Evolutionary conservation across 2,329 filamentous ascomycete genomes (phyloP), one percentile per base, ranked within the genome.

Genomic region (Penicillium palitans): DNA sequence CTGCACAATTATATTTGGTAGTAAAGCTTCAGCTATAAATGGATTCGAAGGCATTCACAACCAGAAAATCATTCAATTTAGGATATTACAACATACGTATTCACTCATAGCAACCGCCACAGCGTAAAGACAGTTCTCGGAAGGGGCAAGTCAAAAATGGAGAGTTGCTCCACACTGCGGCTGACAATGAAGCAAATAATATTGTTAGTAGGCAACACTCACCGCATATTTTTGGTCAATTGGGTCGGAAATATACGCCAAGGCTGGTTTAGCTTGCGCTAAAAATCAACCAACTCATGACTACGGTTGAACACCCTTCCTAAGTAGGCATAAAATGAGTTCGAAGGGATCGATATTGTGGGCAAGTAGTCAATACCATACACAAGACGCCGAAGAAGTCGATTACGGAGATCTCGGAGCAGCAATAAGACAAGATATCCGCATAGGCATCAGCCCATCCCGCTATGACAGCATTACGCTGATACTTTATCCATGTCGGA

Each of bases 281-380:
- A 27, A 27, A 29, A 2, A 29, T 45, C 25, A 6, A 27, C 39
- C 72, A 6, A 27, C 39, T 71, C 9, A 77, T 73, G 4, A 66
- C 59, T 3, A 76, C 74, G 2, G 76, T 80, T 19, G 67, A 75
- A 19, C 64, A 70, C 25, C 71, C 81, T n/a, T 80, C 81, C 64
- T 65, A 75, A 6, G 40, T 64, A 69, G 3, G 72, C 74, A 10
- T 52, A 78, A 10, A 67, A 71, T 39, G 75, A 80, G 56, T 78
- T 81, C 61, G 77, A 77, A 10, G 70, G 73, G 52, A 17, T 35
- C 62, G 82, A 82, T 68, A 82, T 79, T 15, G 74, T 82, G 35
- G 80, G 80, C 44, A 81, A 80, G 70, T 78, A 79, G 33, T 67
- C 80, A 49, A 21, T 33, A 31, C n/a, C n/a, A 1, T 9, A 42